Conservation (phyloP, 2,329 filamentous ascomycete genomes). For the Exophiala spinifera region DNA sequence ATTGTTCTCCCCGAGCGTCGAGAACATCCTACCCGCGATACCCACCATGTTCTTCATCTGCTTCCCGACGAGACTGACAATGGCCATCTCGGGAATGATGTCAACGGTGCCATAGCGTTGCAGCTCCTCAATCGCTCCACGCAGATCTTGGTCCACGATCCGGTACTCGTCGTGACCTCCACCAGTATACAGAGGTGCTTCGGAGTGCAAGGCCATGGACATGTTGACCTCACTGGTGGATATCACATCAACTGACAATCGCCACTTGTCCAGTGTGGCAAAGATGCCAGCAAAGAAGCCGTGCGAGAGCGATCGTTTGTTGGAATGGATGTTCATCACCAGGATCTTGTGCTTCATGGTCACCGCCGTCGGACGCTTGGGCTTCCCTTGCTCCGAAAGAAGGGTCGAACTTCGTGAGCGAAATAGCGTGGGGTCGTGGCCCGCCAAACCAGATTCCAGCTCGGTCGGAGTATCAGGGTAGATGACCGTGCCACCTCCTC, state of each 20-base stretch:
- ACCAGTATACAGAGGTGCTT: conserved; percentile 54
- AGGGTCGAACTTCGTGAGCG: conserved; percentile 48
- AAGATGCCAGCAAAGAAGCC: conserved; percentile 96
- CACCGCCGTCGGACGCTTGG: conserved; percentile 79
- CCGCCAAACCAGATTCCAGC: conserved; percentile 43
- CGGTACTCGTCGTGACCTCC: conserved; percentile 46
- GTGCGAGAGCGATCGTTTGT: conserved; percentile 92
- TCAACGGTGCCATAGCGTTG: conserved; percentile 83
- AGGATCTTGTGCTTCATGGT: conserved; percentile 97
- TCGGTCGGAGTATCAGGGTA: conserved; percentile 68
- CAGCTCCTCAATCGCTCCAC: conserved; percentile 66
- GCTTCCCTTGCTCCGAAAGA: conserved; percentile 52
- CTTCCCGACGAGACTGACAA: conserved; percentile 87
- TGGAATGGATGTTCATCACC: conserved; percentile 96
- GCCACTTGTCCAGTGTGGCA: conserved; percentile 79
- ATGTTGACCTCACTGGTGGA: conserved; percentile 96
- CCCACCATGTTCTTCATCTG: conserved; percentile 98
- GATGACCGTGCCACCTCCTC: conserved; percentile 60
- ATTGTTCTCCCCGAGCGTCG: conserved; percentile 84
- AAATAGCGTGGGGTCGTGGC: conserved; percentile 46
- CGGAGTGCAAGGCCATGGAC: conserved; percentile 90
- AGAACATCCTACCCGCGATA: conserved; percentile 91
- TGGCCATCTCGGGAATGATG: conserved; percentile 87
- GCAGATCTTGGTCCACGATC: conserved; percentile 62
- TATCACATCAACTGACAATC: conserved; percentile 91